These are phyloP conservation scores for Ustilaginoidea virens DNA, from an alignment of 2,329 filamentous ascomycete genomes.

Conservation along the genomic window DNA sequence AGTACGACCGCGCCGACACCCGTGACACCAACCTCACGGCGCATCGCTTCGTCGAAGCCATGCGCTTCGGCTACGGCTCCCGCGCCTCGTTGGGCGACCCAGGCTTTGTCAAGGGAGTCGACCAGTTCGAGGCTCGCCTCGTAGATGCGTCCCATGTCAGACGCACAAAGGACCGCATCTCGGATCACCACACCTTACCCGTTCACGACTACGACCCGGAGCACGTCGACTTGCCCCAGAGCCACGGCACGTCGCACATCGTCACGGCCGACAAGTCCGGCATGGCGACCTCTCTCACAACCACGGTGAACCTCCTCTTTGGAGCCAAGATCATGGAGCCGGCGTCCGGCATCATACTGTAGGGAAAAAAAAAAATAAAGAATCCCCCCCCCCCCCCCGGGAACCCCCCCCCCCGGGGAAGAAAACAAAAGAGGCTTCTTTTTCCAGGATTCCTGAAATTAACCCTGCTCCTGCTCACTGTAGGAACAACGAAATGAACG, in stretches of 20 bases:
- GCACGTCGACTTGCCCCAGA: slow-evolving; percentile 49
- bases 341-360: slow-evolving; percentile 66
- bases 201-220: slow-evolving; percentile 59
- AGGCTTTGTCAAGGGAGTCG: slow-evolving; percentile 48
- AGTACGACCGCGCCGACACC: slow-evolving; percentile 45
- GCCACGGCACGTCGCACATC: slow-evolving; percentile 60
- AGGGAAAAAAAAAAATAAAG: too few relatives aligned
- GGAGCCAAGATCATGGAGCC: slow-evolving; percentile 68
- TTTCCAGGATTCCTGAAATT: not conserved
- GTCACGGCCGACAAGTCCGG: slow-evolving; percentile 58
- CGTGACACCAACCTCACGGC: slow-evolving; percentile 48
- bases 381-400: not conserved
- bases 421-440: not conserved
- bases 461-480: not conserved
- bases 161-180: slow-evolving; percentile 49
- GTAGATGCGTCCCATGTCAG: slow-evolving; percentile 43
- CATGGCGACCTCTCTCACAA: slow-evolving; percentile 67
- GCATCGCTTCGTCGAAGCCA: slow-evolving; percentile 75
- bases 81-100: slow-evolving; percentile 75
- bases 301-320: slow-evolving; percentile 78
- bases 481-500: slow-evolving; percentile 51
- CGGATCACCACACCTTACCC: slow-evolving; percentile 55
- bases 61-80: slow-evolving; percentile 75
- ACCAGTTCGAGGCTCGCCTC: slow-evolving; percentile 51
- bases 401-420: not conserved